Base-by-base conservation (phyloP, 306 rosid genomes). In the Pyrus communis region DNA sequence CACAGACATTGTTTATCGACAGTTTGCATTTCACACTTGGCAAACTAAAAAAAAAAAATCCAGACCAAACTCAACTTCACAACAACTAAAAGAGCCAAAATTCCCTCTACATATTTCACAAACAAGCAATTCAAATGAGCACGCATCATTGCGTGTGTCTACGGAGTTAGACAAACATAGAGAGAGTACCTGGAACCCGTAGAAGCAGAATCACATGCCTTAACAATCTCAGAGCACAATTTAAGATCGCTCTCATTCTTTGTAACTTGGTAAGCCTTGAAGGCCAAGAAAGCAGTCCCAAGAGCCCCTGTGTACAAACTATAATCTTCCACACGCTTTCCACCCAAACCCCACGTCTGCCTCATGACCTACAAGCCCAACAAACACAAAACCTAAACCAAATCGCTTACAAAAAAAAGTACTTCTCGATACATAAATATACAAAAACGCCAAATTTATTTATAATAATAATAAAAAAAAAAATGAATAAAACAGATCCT, bases 141-240 rank as follows among this genome's bases (percentile, higher is more conserved):
- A 65, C 11, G 18, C 15, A 11, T n/a, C 72, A 61, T 45, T 8
- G n/a, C 8, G 22, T 18, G 45, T 10, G 14, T 6, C 12, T 12
- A 54, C 22, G 30, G 54, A 38, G 42, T 7, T 49, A 30, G 21
- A 60, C 27, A 21, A n/a, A 27, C n/a, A 35, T n/a, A 71, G 33
- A 73, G 69, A 57, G 45, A 69, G 43, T 77, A 91, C 97, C 92
- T 67, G 77, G 98, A 91, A 70, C 80, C 76, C 52, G 17, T 72
- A 40, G 96, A 93, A 80, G 88, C 87, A 79, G 90, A 81, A 74
- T 90, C 89, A 84, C 97, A 93, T 60, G 94, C 94, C 75, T 81
- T 77, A 61, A 93, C 85, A 76, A 93, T 90, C 43, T 89, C 85
- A 27, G 79, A 85, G 85, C 96, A 91, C 46, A 91, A 80, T 54